Percentiles rank a stretch among this genome's conserved stretches.
Conservation (phyloP, 2,329 filamentous ascomycete species). For the Helotiales sp. region DNA sequence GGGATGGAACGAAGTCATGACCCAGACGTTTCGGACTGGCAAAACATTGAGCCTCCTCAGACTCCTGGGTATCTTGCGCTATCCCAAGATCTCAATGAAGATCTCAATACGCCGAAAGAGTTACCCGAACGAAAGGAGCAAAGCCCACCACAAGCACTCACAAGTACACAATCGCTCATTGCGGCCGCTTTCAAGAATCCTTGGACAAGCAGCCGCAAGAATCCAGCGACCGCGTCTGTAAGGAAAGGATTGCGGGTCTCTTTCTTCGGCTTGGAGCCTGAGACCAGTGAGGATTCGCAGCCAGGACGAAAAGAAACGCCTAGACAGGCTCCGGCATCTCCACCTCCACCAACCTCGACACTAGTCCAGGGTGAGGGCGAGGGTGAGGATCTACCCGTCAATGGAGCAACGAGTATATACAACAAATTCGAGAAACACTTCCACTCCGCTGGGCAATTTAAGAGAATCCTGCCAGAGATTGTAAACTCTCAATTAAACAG, state of each 20-base stretch:
- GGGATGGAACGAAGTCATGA: neutral
- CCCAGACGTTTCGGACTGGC: conserved; percentile 13
- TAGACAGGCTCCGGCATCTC: conserved; percentile 10
- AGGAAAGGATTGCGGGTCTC: conserved; percentile 32
- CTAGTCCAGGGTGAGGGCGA: conserved; percentile 16
- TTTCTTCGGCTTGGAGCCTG: conserved; percentile 23
- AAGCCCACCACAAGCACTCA: neutral
- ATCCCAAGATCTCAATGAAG: too few species aligned
- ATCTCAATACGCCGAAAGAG: conserved; percentile 23
- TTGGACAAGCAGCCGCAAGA: conserved; percentile 25
- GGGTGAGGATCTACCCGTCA: conserved; percentile 21
- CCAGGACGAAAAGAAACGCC: neutral
- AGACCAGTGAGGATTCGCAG: conserved; percentile 9
- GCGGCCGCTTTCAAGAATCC: conserved; percentile 30
- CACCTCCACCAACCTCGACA: conserved; percentile 19
- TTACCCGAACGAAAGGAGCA: conserved; percentile 1
- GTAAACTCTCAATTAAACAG: conserved; percentile 14
- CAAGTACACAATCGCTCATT: conserved; percentile 27
- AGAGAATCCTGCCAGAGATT: conserved; percentile 15
- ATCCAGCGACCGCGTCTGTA: neutral
- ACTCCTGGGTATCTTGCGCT: conserved; percentile 19
- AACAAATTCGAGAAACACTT: conserved; percentile 25
- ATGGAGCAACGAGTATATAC: conserved; percentile 13
- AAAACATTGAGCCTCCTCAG: conserved; percentile 17
- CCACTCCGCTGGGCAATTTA: conserved; percentile 16